These are phyloP conservation scores for Dryas alaskensis DNA, from an alignment of 306 rosid genomes.

Conservation along the genomic window DNA sequence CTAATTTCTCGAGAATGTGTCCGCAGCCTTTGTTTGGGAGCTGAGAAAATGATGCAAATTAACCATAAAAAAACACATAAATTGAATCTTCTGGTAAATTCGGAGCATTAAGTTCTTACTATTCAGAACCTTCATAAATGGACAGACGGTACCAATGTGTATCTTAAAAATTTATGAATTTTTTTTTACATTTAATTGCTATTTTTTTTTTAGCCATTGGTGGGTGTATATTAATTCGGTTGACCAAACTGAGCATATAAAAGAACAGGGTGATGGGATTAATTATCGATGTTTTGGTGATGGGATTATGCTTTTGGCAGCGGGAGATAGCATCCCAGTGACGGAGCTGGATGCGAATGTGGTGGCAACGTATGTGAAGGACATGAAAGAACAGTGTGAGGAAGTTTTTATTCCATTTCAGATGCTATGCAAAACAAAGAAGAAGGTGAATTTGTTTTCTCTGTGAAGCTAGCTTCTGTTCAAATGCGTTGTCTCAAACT, in stretches of 20 bases:
- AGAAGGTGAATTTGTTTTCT: conserved; percentile 36
- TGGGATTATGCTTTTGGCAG: conserved; percentile 35
- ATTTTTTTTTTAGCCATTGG: neutral
- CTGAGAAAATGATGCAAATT: too few species aligned
- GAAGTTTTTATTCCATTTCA: conserved; percentile 59
- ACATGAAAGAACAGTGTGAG: conserved; percentile 55
- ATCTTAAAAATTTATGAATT: too few species aligned
- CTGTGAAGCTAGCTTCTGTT: conserved; percentile 11
- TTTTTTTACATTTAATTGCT: too few species aligned
- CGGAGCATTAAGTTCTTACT: too few species aligned
- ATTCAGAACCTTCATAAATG: too few species aligned
- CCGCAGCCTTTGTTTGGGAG: too few species aligned
- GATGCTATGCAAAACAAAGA: conserved; percentile 49
- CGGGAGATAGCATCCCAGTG: conserved; percentile 63
- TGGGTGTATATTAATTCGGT: too few species aligned
- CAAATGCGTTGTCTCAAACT: conserved; percentile 2
- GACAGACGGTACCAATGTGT: too few species aligned
- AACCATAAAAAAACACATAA: too few species aligned
- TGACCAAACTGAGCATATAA: neutral
- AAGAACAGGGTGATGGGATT: neutral
- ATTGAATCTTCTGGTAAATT: too few species aligned
- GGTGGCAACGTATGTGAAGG: conserved; percentile 57
- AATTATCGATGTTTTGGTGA: conserved; percentile 5
- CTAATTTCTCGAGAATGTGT: too few species aligned
- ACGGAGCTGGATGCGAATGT: conserved; percentile 49